Percentiles rank a stretch among this genome's conserved stretches.
Conservation (phyloP, 805 yeast genomes). For the Candida sithepensis region DNA sequence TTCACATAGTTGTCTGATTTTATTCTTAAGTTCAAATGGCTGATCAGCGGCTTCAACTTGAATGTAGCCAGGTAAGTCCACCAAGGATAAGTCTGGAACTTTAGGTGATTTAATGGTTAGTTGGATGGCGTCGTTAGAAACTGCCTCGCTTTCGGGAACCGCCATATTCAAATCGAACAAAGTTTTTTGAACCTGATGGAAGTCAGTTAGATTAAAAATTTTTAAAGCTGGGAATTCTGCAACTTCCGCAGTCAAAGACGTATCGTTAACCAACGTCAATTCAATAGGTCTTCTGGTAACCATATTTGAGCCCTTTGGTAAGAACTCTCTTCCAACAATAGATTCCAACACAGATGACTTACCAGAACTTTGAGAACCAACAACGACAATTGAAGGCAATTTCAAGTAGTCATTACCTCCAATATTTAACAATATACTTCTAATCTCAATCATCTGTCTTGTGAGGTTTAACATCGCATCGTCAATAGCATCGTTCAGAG, state of each 20-base stretch:
- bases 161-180: constrained; percentile 87
- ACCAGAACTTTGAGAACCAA: constrained; percentile 97
- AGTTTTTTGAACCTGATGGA: constrained; percentile 83
- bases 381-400: constrained; percentile 91
- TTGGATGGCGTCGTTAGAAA: constrained; percentile 92
- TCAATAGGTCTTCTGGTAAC: constrained; percentile 98
- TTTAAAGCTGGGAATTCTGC: constrained; percentile 94
- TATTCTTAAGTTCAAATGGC: constrained; percentile 76
- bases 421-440: constrained; percentile 71
- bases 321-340: constrained; percentile 95
- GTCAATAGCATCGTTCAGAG: constrained; percentile 48
- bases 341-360: constrained; percentile 95
- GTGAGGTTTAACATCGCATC: constrained; percentile 87
- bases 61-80: constrained; percentile 96
- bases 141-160: constrained; percentile 80
- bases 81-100: constrained; percentile 89
- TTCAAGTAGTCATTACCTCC: constrained; percentile 72
- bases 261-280: constrained; percentile 84
- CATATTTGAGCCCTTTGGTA: constrained; percentile 98
- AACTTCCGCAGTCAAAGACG: constrained; percentile 70
- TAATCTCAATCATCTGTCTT: constrained; percentile 93
- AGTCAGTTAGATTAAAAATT: constrained; percentile 78
- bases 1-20: constrained; percentile 77
- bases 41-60: constrained; percentile 97
- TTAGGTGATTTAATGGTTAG: constrained; percentile 83